Evolutionary conservation across 768 basidiomycete genomes (phyloP), one percentile per base, ranked within the genome.

Genomic region (Gautieria morchelliformis): DNA sequence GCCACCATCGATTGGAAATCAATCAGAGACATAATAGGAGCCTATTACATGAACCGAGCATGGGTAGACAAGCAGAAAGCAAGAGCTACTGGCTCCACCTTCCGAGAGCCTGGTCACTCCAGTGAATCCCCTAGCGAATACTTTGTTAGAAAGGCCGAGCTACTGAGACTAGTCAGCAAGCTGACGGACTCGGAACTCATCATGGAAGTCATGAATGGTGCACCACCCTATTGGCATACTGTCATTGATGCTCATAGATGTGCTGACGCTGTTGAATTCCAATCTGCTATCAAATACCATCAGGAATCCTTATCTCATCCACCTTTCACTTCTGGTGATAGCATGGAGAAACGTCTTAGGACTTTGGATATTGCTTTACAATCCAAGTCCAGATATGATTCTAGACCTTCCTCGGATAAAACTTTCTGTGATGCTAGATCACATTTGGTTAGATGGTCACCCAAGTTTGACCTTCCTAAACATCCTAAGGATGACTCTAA

Each of bases 181-280:
- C 44, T 59, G 35, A 52, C 58, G 2, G 69, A 72, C 42, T 59
- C 65, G 0, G 70, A 72, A 48, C 19, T 70, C 2, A 73, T 73
- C 12, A 58, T 62, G 14, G 68, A 72, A 49, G 62, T 73, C n/a
- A 71, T 72, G 71, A 64, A 65, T 14, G 68, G 67, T 6, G 70
- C 67, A 22, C 72, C 72, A 0, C 12, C 64, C 0, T 50, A 49
- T 8, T 72, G 71, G 71, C 62, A 56, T 10, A 64, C 65, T 10
- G 59, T 62, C n/a, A 60, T 61, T 22, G 60, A 61, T 33, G 44
- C 59, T 45, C 53, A 59, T 1, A 1, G 39, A 0, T 63, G 62
- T 40, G 3, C 8, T 0, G 52, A 17, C 32, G 30, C 53, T 1
- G 17, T 46, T 4, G 62, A 64, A 27, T 56, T 66, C 15, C 62